Base-by-base conservation (phyloP, 257 asterid species). In the Verbena officinalis region DNA sequence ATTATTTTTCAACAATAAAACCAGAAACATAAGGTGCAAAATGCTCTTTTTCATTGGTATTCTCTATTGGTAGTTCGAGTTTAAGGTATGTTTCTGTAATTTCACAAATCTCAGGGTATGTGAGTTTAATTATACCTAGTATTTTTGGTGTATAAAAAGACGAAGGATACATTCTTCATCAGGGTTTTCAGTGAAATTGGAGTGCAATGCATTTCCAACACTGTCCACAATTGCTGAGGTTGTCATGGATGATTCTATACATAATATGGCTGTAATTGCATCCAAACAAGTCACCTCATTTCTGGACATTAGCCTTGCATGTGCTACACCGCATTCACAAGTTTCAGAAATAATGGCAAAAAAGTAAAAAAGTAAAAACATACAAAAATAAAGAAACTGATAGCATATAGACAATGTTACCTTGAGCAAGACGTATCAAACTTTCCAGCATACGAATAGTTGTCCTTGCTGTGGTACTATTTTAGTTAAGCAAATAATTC, bases 391-490 rank as follows among this genome's bases (percentile, higher is more conserved):
- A 3, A 39, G 66, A 68, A 42, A 67, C 36, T 16, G 73, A 69
- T 42, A 36, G 15, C 21, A 58, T 16, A 63, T 62, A 48, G 15
- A 54, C 15, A 54, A 23, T 44, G 49, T 27, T 75, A 92, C 98
- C 98, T 80, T 90, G 99, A 65, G 99, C 99, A 73, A 93, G 96
- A 72, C 97, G 91, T 76, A 93, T 93, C 85, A 93, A 79, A 77
- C 99, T 93, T 79, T 93, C 99, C 83, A 93, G 84, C 99, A 90
- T 93, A 72, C 96, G 96, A 22, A 93, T 83, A 11, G 97, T 93
- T 68, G 99, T 93, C 84, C 99, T 86, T 53, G 99, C 99, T 93
- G 96, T 53, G 69, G 67, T 21, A 43, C 8, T 45, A 51, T 38
- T 60, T 49, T 59, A 20, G 64, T 65, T 56, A 67, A 75, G 71